Percentiles rank a stretch among this genome's conserved stretches.
Evolutionary conservation across 768 basidiomycete species (phyloP).

Genomic region (Tubosaeta sp.): DNA sequence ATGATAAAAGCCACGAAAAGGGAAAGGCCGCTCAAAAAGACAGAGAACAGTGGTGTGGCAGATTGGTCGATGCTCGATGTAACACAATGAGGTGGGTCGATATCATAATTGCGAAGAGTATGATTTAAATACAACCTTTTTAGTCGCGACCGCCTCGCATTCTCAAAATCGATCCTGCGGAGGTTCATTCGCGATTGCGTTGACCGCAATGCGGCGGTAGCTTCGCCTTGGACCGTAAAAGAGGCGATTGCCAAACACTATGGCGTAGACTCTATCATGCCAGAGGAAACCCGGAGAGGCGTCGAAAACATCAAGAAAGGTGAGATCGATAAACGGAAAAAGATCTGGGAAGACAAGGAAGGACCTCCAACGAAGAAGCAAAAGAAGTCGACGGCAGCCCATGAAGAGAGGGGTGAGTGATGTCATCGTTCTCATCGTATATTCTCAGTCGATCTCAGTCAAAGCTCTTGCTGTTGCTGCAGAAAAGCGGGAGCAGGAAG

Average conservation of each 20-base stretch:
- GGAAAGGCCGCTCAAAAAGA: slow-evolving; percentile 52
- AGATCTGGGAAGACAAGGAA: slow-evolving; percentile 86
- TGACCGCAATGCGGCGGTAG: slow-evolving; percentile 85
- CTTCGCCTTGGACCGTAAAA: slow-evolving; percentile 96
- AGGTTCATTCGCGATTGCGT: slow-evolving; percentile 96
- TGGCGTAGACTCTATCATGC: slow-evolving; percentile 81
- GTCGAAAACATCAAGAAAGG: slow-evolving; percentile 80
- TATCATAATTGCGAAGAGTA: slow-evolving; percentile 1
- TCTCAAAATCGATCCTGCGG: slow-evolving; percentile 95
- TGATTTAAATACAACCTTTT: slow-evolving; percentile 2
- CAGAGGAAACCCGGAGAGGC: slow-evolving; percentile 74
- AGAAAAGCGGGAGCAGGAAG: slow-evolving; percentile 68
- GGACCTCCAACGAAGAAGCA: slow-evolving; percentile 78
- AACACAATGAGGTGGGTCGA: slow-evolving; percentile 70
- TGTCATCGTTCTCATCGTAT: neutral
- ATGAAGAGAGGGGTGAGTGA: slow-evolving; percentile 66
- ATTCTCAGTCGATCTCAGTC: slow-evolving; percentile 18
- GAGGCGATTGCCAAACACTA: slow-evolving; percentile 77
- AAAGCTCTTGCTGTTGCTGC: slow-evolving; percentile 35
- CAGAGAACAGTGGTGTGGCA: slow-evolving; percentile 66
- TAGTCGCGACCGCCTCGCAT: slow-evolving; percentile 92
- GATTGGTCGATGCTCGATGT: slow-evolving; percentile 79
- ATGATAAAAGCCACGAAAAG: slow-evolving; percentile 63
- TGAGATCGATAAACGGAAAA: slow-evolving; percentile 91
- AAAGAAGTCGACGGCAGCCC: slow-evolving; percentile 69